A percentile compares a stretch with the other conserved stretches of the same genome.
Evolutionary conservation across 2,329 filamentous ascomycete genomes (phyloP).

Genomic region (Colletotrichum eleusines): DNA sequence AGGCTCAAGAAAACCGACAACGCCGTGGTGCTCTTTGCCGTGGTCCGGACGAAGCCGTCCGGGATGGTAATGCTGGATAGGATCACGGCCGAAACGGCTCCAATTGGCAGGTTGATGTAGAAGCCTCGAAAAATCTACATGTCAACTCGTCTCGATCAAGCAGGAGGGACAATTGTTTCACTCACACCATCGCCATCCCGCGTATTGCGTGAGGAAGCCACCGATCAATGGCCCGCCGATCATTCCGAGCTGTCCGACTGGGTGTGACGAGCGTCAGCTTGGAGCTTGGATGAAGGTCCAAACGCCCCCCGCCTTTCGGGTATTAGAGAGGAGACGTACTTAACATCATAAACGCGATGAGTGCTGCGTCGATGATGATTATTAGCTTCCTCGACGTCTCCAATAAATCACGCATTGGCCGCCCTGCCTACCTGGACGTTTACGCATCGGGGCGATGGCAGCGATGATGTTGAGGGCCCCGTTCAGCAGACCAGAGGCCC

Average conservation of each 20-base stretch:
- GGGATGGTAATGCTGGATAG: conserved; percentile 53
- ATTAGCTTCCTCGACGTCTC: neutral
- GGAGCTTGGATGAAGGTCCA: neutral
- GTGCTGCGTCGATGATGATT: neutral
- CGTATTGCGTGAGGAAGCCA: conserved; percentile 44
- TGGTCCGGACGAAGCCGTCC: conserved; percentile 45
- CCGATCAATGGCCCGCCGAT: conserved; percentile 56
- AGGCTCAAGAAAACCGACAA: conserved; percentile 48
- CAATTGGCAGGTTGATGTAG: conserved; percentile 61
- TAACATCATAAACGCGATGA: neutral
- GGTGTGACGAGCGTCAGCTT: conserved; percentile 49
- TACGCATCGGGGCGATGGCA: conserved; percentile 46
- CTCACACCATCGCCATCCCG: conserved; percentile 54
- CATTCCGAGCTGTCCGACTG: conserved; percentile 61
- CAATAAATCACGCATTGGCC: neutral
- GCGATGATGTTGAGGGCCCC: conserved; percentile 51
- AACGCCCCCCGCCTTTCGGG: neutral
- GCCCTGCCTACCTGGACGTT: conserved; percentile 48
- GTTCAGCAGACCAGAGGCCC: conserved; percentile 58
- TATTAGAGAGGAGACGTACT: neutral
- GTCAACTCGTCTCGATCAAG: neutral
- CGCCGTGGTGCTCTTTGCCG: neutral
- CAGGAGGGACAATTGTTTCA: conserved; percentile 2
- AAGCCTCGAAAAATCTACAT: conserved; percentile 48
- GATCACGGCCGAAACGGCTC: conserved; percentile 50